These are phyloP conservation scores for Aspergillus cristatus DNA, from an alignment of 495 filamentous ascomycete genomes.

Conservation along the genomic window DNA sequence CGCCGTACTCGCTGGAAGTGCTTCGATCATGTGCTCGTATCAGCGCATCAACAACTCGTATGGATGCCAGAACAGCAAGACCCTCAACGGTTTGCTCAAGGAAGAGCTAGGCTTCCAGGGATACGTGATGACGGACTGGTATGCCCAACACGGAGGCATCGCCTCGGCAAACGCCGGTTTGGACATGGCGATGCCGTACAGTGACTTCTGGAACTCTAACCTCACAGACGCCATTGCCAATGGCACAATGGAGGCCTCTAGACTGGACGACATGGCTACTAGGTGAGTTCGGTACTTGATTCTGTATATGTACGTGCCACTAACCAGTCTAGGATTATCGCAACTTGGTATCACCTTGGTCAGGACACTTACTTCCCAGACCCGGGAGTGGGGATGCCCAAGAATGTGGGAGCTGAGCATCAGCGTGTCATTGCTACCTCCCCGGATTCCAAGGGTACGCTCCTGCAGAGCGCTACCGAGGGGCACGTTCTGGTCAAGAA, in stretches of 20 bases:
- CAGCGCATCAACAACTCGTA: constrained; percentile 58
- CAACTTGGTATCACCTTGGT: constrained; percentile 74
- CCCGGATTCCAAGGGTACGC: constrained; percentile 42
- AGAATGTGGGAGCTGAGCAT: constrained; percentile 58
- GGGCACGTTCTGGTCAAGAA: constrained; percentile 72
- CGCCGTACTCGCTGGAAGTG: constrained; percentile 41
- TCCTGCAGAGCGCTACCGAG: constrained; percentile 47
- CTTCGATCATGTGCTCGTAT: constrained; percentile 51
- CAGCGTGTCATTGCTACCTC: constrained; percentile 44
- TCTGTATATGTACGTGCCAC: constrained; percentile 22
- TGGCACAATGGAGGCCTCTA: constrained; percentile 32
- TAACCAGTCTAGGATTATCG: constrained; percentile 64
- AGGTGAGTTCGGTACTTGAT: constrained; percentile 41
- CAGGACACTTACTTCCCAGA: constrained; percentile 54
- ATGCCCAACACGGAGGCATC: constrained; percentile 47
- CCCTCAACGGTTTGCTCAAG: constrained; percentile 50
- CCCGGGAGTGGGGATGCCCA: constrained; percentile 52
- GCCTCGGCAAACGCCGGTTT: constrained; percentile 45
- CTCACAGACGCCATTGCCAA: constrained; percentile 44
- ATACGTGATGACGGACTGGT: constrained; percentile 50
- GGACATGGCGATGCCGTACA: constrained; percentile 51
- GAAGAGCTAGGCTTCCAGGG: constrained; percentile 51
- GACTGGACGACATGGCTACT: constrained; percentile 50
- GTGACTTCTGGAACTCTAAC: constrained; percentile 34
- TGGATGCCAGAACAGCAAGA: constrained; percentile 55